Evolutionary conservation across 1,284 basidiomycete species (phyloP).

Genomic region (Inonotus obliquus): DNA sequence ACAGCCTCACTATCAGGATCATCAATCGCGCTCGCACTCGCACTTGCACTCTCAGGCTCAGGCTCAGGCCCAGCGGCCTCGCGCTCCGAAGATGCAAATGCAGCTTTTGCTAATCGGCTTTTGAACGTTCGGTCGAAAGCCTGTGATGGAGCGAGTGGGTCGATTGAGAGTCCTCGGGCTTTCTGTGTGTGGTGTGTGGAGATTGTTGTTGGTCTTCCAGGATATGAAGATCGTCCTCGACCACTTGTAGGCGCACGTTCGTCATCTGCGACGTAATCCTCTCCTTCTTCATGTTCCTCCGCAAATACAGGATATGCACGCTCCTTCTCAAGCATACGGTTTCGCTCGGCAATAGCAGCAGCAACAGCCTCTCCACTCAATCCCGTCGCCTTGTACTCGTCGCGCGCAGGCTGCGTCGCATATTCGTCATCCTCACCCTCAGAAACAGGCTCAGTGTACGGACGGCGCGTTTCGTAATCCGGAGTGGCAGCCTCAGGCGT

Average conservation of each 20-base stretch:
- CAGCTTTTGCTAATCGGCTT: constrained; percentile 44
- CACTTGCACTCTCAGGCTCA: no score
- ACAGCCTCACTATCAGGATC: constrained; percentile 31
- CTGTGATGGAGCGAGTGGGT: constrained; percentile 79
- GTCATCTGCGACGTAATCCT: constrained; percentile 31
- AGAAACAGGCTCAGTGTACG: constrained; percentile 82
- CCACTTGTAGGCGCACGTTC: constrained; percentile 39
- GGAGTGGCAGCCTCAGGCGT: constrained; percentile 48
- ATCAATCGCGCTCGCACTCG: constrained; percentile 19
- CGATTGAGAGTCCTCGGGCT: constrained; percentile 61
- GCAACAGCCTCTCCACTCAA: constrained; percentile 66
- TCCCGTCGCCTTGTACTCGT: constrained; percentile 78
- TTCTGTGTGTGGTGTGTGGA: constrained; percentile 21
- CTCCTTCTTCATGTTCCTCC: constrained; percentile 27
- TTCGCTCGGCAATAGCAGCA: constrained; percentile 80
- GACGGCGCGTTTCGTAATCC: constrained; percentile 32
- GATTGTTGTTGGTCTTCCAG: constrained; percentile 11
- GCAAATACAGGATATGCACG: constrained; percentile 9
- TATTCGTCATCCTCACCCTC: constrained; percentile 86
- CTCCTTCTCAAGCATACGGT: constrained; percentile 52
- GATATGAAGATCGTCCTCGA: constrained; percentile 22
- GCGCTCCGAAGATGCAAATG: constrained; percentile 20
- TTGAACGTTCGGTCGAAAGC: constrained; percentile 79
- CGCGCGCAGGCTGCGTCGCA: constrained; percentile 60
- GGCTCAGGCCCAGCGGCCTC: no score